Conservation (phyloP, 495 filamentous ascomycete genomes). For the Lophiostoma macrostomum region DNA sequence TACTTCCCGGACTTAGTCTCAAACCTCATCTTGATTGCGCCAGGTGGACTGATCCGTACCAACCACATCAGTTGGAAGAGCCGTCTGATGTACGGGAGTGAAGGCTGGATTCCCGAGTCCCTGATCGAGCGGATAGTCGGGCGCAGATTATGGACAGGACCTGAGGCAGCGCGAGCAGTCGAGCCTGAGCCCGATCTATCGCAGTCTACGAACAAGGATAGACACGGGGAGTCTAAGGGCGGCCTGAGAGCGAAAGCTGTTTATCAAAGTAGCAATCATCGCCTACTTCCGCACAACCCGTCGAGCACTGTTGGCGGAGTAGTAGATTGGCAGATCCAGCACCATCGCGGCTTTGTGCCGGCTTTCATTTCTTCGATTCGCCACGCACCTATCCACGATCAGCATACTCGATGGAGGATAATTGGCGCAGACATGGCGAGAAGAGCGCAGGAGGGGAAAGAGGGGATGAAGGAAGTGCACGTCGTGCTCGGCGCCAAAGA, state of each 20-base stretch:
- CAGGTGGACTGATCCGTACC: slow-evolving; percentile 66
- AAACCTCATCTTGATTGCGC: slow-evolving; percentile 69
- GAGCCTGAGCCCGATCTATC: slow-evolving; percentile 14
- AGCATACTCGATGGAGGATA: slow-evolving; percentile 55
- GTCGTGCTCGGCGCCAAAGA: slow-evolving; percentile 56
- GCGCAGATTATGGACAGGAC: slow-evolving; percentile 46
- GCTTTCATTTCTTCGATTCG: slow-evolving; percentile 58
- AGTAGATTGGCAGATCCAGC: slow-evolving; percentile 55
- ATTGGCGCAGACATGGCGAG: slow-evolving; percentile 54
- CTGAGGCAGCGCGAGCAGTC: slow-evolving; percentile 3
- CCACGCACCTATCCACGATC: slow-evolving; percentile 52
- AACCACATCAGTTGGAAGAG: slow-evolving; percentile 59
- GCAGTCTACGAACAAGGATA: background rate
- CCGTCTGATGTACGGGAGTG: slow-evolving; percentile 59
- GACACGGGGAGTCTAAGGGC: background rate
- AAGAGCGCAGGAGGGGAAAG: slow-evolving; percentile 39
- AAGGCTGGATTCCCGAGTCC: slow-evolving; percentile 54
- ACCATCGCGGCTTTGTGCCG: slow-evolving; percentile 55
- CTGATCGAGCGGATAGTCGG: slow-evolving; percentile 54
- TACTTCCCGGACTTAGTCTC: slow-evolving; percentile 66
- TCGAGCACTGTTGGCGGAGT: slow-evolving; percentile 46
- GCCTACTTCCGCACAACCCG: slow-evolving; percentile 39
- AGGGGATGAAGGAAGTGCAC: slow-evolving; percentile 51
- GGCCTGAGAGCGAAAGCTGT: slow-evolving; percentile 6
- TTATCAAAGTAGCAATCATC: slow-evolving; percentile 8